Conservation (phyloP, 2,329 filamentous ascomycete genomes). For the Beauveria bassiana region DNA sequence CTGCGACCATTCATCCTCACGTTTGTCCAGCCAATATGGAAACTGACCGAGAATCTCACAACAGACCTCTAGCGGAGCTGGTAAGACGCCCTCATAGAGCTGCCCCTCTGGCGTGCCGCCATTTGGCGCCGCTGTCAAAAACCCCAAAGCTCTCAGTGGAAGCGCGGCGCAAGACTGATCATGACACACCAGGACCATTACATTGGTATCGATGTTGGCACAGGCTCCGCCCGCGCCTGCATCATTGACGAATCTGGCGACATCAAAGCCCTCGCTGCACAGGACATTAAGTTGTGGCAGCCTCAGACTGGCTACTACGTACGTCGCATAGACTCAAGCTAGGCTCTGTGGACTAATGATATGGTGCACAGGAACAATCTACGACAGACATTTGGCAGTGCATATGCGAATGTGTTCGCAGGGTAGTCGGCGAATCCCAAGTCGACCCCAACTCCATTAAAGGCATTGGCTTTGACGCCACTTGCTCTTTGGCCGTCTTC, state of each 20-base stretch:
- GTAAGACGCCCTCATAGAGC: slow-evolving; percentile 4
- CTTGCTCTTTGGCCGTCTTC: slow-evolving; percentile 94
- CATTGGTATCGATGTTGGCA: slow-evolving; percentile 92
- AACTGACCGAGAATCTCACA: neutral
- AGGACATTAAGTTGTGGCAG: slow-evolving; percentile 76
- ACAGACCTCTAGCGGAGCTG: slow-evolving; percentile 8
- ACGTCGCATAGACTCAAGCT: slow-evolving; percentile 19
- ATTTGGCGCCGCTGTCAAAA: neutral
- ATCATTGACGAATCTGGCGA: slow-evolving; percentile 89
- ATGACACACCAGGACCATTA: slow-evolving; percentile 43
- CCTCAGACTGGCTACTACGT: slow-evolving; percentile 69
- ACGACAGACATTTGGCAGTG: slow-evolving; percentile 94
- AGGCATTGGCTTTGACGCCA: slow-evolving; percentile 95
- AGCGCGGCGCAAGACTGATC: neutral
- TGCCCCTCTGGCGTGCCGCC: slow-evolving; percentile 3
- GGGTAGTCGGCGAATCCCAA: slow-evolving; percentile 72
- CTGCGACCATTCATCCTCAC: slow-evolving; percentile 1
- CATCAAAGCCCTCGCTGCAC: slow-evolving; percentile 67
- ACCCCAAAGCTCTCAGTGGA: neutral
- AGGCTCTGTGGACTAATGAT: slow-evolving; percentile 11
- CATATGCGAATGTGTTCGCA: slow-evolving; percentile 82
- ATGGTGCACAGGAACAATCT: slow-evolving; percentile 70
- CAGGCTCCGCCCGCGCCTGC: slow-evolving; percentile 88
- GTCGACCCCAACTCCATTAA: slow-evolving; percentile 69
- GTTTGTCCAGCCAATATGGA: neutral